phyloP scores from a whole-genome alignment of 352 stramenopile species.

The Pythium phragmitis region DNA sequence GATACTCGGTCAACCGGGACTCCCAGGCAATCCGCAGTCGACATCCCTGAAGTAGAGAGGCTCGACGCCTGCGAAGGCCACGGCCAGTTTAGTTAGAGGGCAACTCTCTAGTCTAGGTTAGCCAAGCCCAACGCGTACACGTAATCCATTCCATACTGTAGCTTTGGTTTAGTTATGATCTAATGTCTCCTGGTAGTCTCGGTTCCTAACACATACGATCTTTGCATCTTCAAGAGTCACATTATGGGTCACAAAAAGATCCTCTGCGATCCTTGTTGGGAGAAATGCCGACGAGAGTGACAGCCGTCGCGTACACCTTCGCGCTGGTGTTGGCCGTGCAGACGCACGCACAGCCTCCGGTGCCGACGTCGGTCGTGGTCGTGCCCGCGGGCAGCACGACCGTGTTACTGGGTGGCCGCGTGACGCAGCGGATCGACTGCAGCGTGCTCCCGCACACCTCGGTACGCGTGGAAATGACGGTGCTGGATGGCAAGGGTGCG shows the following conservation, averaged over 20 bases:
- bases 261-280: neutral
- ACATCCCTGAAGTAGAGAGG: neutral
- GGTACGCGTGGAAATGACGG: slow-evolving; percentile 45
- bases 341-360: neutral
- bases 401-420: slow-evolving; percentile 35
- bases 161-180: no score
- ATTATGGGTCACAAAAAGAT: neutral
- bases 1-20: neutral
- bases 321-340: neutral
- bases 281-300: no score
- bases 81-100: neutral
- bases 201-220: slow-evolving; percentile 7
- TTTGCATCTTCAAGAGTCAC: slow-evolving; percentile 23
- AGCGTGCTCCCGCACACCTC: slow-evolving; percentile 37
- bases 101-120: neutral
- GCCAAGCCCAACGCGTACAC: neutral
- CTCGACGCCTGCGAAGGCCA: neutral
- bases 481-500: slow-evolving; percentile 38
- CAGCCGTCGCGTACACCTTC: neutral
- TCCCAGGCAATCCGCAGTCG: slow-evolving; percentile 1
- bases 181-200: neutral
- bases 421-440: slow-evolving; percentile 47
- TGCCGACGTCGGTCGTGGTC: slow-evolving; percentile 26
- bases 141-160: neutral
- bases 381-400: slow-evolving; percentile 56